Base-by-base conservation (phyloP, 2,329 filamentous ascomycete genomes). In the Colletotrichum spaethianum region DNA sequence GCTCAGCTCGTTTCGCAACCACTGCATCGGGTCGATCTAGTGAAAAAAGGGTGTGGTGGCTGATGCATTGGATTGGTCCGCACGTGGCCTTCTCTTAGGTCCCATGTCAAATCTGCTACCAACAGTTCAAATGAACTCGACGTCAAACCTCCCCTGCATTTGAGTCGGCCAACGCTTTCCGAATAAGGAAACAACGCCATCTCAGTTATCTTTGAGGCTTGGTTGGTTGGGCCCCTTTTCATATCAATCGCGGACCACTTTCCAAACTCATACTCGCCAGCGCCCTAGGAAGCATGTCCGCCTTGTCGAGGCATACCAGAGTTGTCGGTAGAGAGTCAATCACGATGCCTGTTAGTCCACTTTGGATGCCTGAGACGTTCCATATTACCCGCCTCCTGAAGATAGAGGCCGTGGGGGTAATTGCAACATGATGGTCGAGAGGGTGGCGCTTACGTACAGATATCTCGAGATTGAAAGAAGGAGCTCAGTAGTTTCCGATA, bases 111-210 rank as follows among this genome's bases (percentile, higher is more conserved):
- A 36, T 31, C 57, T 61, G 57, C 40, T 61, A 61, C 57, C 57
- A 60, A 61, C 40, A 46, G 20, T 12, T 33, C 26, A 31, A 6
- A n/a, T n/a, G 23, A 14, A 61, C 28, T 16, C 9, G 2, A 46
- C 57, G 23, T 46, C 40, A 61, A 46, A 46, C 57, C n/a, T 31
- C 57, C 57, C 57, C 57, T 61, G 57, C 57, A 61, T 61, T n/a
- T n/a, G 9, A 61, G 7, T 18, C 38, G 40, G 57, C 20, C 26
- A 8, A 28, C 12, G 12, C 40, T 33, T 61, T 12, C 42, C 26
- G 8, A 60, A n/a, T 9, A 12, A 4, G 20, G 57, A 7, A 9
- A 8, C 31, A 44, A 18, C 20, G 20, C 9, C 18, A 14, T 9
- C 11, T 5, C 20, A 16, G 2, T 16, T 8, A 8, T 18, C 7